These are phyloP conservation scores for Sporisorium sorghi DNA, from an alignment of 1,284 basidiomycete genomes.

Conservation along the genomic window DNA sequence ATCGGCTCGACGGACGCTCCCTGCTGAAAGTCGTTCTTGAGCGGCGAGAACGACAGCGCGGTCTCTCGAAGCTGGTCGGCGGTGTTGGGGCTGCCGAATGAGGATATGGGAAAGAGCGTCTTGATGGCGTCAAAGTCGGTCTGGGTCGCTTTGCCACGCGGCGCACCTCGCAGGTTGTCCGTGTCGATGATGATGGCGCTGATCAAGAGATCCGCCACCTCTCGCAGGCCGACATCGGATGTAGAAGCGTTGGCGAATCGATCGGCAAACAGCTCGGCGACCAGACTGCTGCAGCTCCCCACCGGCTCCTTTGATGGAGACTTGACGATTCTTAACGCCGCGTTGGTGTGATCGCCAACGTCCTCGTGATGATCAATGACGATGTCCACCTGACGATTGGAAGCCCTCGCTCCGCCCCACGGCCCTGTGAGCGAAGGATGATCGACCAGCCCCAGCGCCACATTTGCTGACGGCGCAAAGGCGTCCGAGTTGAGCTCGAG, in stretches of 20 bases:
- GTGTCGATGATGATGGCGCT: slow-evolving; percentile 71
- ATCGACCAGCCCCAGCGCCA: slow-evolving; percentile 55
- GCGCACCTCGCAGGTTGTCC: slow-evolving; percentile 58
- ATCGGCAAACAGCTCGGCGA: slow-evolving; percentile 50
- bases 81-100: slow-evolving; percentile 38
- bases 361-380: slow-evolving; percentile 96
- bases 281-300: slow-evolving; percentile 51
- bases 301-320: slow-evolving; percentile 55
- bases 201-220: slow-evolving; percentile 59
- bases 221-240: slow-evolving; percentile 23
- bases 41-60: slow-evolving; percentile 30
- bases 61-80: slow-evolving; percentile 24
- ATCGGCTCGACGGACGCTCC: slow-evolving; percentile 22
- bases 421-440: slow-evolving; percentile 45
- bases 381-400: slow-evolving; percentile 74
- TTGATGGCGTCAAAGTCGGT: slow-evolving; percentile 52
- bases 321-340: slow-evolving; percentile 55
- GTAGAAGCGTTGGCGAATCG: slow-evolving; percentile 24
- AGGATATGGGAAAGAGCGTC: slow-evolving; percentile 49
- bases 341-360: slow-evolving; percentile 76
- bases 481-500: slow-evolving; percentile 32
- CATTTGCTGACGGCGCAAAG: slow-evolving; percentile 29
- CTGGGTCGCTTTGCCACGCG: slow-evolving; percentile 54
- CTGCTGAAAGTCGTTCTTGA: slow-evolving; percentile 8
- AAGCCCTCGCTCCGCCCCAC: slow-evolving; percentile 44